A percentile compares a stretch with the other conserved stretches of the same genome.
phyloP scores from a whole-genome alignment of 495 filamentous ascomycete species.

The Platismatia glauca region DNA sequence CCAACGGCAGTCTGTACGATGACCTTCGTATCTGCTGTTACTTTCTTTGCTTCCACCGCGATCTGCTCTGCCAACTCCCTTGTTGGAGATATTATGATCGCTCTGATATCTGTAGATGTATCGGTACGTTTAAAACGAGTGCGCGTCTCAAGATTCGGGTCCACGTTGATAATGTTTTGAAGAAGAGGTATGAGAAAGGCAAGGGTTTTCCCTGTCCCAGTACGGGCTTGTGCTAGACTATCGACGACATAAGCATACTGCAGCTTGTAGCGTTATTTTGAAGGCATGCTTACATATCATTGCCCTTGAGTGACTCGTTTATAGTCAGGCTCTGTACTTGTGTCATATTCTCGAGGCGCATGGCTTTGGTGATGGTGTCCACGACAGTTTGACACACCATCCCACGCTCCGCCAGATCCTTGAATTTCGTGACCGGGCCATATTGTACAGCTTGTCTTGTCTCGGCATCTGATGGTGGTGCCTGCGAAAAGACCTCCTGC shows the following conservation, averaged over 20 bases:
- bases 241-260: constrained; percentile 21
- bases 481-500: constrained; percentile 5
- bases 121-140: constrained; percentile 26
- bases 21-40: constrained; percentile 58
- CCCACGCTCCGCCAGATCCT: constrained; percentile 52
- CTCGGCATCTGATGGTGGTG: constrained; percentile 12
- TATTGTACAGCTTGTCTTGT: constrained; percentile 12
- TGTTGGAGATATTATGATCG: constrained; percentile 88
- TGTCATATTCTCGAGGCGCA: constrained; percentile 81
- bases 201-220: constrained; percentile 81
- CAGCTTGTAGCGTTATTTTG: constrained; percentile 20
- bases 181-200: constrained; percentile 72
- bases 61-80: constrained; percentile 95
- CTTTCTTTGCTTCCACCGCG: constrained; percentile 64
- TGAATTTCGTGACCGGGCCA: constrained; percentile 53
- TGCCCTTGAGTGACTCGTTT: constrained; percentile 62
- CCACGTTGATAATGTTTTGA: constrained; percentile 56
- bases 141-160: constrained; percentile 42
- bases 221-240: constrained; percentile 82
- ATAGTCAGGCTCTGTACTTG: constrained; percentile 85
- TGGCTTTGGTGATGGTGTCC: constrained; percentile 56
- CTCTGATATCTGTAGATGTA: constrained; percentile 61
- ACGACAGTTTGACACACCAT: constrained; percentile 59
- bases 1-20: constrained; percentile 82
- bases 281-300: constrained; percentile 60